These are phyloP conservation scores for Eutrema heterophyllum DNA, from an alignment of 345 rosid genomes.

Conservation along the genomic window DNA sequence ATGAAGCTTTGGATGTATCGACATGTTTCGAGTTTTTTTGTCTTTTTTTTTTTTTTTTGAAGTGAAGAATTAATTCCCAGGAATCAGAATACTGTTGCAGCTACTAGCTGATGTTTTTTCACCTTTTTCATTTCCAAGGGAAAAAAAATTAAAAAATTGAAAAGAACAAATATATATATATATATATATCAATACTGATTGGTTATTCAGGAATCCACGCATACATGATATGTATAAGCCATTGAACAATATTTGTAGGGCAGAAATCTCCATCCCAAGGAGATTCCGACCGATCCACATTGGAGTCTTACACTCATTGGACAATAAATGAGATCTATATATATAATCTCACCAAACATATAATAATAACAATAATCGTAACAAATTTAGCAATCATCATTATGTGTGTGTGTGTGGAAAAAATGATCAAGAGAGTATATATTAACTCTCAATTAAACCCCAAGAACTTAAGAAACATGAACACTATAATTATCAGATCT, in stretches of 20 bases:
- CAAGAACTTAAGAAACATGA: background rate
- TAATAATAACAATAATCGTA: background rate
- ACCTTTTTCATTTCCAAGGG: conserved; percentile 34
- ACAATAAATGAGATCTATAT: conserved; percentile 5
- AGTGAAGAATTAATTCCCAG: conserved; percentile 23
- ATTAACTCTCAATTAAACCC: background rate
- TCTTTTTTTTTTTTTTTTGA: conserved; percentile 24
- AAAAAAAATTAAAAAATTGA: conserved; percentile 2
- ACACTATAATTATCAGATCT: background rate
- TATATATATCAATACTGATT: conserved; percentile 8
- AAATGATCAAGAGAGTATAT: background rate
- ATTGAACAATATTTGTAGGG: background rate
- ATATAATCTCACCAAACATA: background rate
- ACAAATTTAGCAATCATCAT: too few relatives aligned
- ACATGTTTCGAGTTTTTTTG: conserved; percentile 31
- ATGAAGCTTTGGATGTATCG: conserved; percentile 50
- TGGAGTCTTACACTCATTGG: conserved; percentile 26
- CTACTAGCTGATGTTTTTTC: conserved; percentile 32
- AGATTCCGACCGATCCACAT: conserved; percentile 32
- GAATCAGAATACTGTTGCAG: conserved; percentile 28
- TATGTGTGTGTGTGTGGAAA: background rate
- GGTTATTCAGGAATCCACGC: conserved; percentile 4
- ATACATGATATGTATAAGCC: background rate
- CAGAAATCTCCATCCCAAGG: conserved; percentile 33
- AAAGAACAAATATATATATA: background rate